Conservation (phyloP, 495 filamentous ascomycete genomes). For the Daldinia caldariorum region DNA sequence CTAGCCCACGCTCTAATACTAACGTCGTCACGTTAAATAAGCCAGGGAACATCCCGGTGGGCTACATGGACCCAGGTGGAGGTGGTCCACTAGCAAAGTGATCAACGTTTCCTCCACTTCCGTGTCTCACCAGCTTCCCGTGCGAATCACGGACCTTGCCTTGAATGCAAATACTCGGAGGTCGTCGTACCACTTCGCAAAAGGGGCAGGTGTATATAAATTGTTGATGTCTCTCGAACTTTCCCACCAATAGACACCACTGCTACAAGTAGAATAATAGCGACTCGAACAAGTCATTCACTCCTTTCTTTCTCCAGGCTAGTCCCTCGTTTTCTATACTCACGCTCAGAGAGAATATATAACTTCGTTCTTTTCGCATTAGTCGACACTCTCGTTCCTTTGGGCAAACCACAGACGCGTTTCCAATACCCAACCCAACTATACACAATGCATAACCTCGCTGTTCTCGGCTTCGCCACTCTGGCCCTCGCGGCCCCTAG, state of each 20-base stretch:
- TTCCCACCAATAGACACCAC: background rate
- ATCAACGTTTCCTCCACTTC: constrained; percentile 10
- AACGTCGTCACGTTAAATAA: background rate
- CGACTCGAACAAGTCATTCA: background rate
- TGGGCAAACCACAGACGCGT: background rate
- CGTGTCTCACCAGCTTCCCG: constrained; percentile 13
- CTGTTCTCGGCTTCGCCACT: constrained; percentile 8
- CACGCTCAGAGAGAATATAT: background rate
- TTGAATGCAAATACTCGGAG: background rate
- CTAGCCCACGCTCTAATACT: background rate
- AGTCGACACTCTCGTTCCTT: background rate
- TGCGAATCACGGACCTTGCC: constrained; percentile 5
- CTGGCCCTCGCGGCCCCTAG: constrained; percentile 24
- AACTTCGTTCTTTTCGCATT: constrained; percentile 10
- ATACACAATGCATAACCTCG: constrained; percentile 17
- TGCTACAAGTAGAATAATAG: background rate
- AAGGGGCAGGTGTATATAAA: constrained; percentile 19
- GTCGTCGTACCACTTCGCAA: constrained; percentile 20
- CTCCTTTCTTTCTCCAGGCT: constrained; percentile 9
- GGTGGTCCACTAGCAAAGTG: constrained; percentile 20
- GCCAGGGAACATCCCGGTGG: constrained; percentile 11
- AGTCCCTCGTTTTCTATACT: constrained; percentile 7
- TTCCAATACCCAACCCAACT: no score
- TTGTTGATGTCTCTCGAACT: background rate
- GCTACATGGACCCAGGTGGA: constrained; percentile 12